Evolutionary conservation across 169 alveolate genomes (phyloP), one percentile per base, ranked within the genome.

Genomic region (Plasmodium berghei): DNA sequence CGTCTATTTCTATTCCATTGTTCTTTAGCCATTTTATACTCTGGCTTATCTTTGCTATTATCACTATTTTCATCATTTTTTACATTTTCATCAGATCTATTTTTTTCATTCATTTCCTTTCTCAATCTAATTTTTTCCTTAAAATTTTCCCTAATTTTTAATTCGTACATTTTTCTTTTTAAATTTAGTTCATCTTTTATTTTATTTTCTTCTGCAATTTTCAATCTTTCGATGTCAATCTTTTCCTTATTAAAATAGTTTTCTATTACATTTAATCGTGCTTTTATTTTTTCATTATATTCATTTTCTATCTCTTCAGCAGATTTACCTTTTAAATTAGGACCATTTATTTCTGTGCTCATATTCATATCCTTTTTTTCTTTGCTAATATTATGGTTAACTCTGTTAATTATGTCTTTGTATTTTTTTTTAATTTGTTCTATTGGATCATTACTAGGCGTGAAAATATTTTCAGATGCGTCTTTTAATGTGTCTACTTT

Each of bases 61-160:
- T 12, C 62, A 16, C 8, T 59, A 49, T 69, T 12, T 1, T 34
- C 18, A 18, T 55, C 77, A 42, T 58, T 24, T 49, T 6, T 6
- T 8, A 70, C 46, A 14, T 70, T 70, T 6, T 70, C 55, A 18
- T 9, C 16, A 8, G 26, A 6, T 14, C 61, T 24, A 14, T 9
- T 67, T 61, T 71, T 52, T 49, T 83, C 90, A 48, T 69, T 42
- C 56, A 54, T 24, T 59, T 83, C 73, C 34, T 85, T 83, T 18
- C 90, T 18, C 5, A 83, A 20, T 67, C 90, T 67, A 54, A 83
- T 67, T 70, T 83, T 83, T 28, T 83, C 90, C 62, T 83, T 55
- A 83, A 83, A 83, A 1, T 83, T 72, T 83, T 67, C 70, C 42
- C 90, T 28, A 67, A 83, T 83, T 59, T 83, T 83, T 56, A 69